phyloP scores from a whole-genome alignment of 306 rosid genomes.

The Medicago ruthenica region DNA sequence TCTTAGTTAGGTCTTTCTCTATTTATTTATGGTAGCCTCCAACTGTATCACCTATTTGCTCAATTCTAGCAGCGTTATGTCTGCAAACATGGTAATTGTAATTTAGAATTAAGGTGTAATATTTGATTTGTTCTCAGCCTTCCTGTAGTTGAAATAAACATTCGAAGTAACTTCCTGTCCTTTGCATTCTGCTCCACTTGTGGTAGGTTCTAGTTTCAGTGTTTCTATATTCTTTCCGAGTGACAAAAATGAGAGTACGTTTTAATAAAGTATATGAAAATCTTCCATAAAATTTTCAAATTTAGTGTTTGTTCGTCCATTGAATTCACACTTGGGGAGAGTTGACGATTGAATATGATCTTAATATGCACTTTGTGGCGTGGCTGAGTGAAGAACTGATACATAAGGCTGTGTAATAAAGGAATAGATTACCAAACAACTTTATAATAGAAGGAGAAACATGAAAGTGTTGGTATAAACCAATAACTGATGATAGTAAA shows the following conservation, averaged over 20 bases:
- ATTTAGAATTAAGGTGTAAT: conserved; percentile 32
- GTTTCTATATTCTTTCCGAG: conserved; percentile 6
- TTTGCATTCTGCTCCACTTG: conserved; percentile 7
- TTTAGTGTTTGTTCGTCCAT: not conserved
- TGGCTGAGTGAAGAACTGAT: not conserved
- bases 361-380: not conserved
- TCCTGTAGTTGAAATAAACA: not conserved
- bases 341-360: not conserved
- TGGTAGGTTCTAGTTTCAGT: not conserved
- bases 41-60: conserved; percentile 37
- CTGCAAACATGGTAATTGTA: conserved; percentile 37
- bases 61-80: conserved; percentile 27
- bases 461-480: not conserved
- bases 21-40: conserved; percentile 3
- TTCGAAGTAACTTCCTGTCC: not conserved
- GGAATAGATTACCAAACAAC: not conserved
- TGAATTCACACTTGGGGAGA: not conserved
- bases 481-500: not conserved
- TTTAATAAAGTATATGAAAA: conserved; percentile 13
- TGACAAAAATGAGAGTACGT: not conserved
- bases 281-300: conserved; percentile 1
- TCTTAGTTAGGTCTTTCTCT: conserved; percentile 59
- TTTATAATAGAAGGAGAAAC: conserved; percentile 1
- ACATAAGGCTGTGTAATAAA: not conserved
- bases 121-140: conserved; percentile 1